Evolutionary conservation across 441 rosid genomes (phyloP).

Genomic region (Theobroma grandiflorum): DNA sequence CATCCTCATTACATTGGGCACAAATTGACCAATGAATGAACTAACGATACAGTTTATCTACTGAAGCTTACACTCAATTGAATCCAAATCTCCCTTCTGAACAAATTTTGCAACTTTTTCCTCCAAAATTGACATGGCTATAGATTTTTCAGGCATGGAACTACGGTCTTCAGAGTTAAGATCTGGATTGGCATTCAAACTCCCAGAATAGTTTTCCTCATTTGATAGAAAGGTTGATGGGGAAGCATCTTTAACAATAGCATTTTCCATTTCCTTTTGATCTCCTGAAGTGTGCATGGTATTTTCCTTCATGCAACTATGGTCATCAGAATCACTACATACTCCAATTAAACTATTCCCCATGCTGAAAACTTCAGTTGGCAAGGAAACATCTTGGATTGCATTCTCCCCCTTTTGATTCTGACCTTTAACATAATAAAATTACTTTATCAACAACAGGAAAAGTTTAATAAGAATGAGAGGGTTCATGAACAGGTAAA

Average conservation of each 20-base stretch:
- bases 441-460: constrained; percentile 32
- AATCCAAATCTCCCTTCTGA: constrained; percentile 70
- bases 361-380: constrained; percentile 25
- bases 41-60: not conserved
- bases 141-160: constrained; percentile 34
- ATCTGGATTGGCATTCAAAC: constrained; percentile 28
- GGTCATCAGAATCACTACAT: constrained; percentile 24
- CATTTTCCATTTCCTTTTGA: constrained; percentile 40
- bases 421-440: constrained; percentile 52
- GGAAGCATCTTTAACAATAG: constrained; percentile 32
- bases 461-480: constrained; percentile 13
- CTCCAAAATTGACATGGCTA: constrained; percentile 51
- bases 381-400: constrained; percentile 23
- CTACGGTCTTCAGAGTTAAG: constrained; percentile 32
- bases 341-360: constrained; percentile 17
- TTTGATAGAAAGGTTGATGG: constrained; percentile 14
- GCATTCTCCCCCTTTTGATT: constrained; percentile 36
- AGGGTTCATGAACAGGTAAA: constrained; percentile 8
- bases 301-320: constrained; percentile 17
- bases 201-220: constrained; percentile 30
- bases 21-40: not conserved
- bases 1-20: not conserved
- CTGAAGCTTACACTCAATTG: constrained; percentile 56
- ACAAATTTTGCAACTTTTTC: constrained; percentile 68
- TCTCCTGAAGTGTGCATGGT: constrained; percentile 18